Percentiles rank a stretch among this genome's conserved stretches.
phyloP scores from a whole-genome alignment of 2,329 filamentous ascomycete genomes.

The Amauroascus niger region DNA sequence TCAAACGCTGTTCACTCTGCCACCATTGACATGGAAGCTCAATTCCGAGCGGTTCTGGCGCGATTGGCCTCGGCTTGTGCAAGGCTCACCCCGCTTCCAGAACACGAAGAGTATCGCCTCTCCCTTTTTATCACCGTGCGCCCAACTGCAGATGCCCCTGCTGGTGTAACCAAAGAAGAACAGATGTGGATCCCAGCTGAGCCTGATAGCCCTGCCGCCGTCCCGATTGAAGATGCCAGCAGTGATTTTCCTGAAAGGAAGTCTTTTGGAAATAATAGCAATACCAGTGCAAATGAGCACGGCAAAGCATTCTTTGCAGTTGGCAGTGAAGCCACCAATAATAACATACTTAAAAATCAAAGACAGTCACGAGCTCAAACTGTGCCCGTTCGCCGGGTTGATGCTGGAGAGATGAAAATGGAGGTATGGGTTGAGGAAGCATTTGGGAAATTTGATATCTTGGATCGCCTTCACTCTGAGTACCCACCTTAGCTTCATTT shows the following conservation, averaged over 20 bases:
- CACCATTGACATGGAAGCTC: conserved; percentile 38
- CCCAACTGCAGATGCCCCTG: conserved; percentile 39
- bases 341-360: conserved; percentile 23
- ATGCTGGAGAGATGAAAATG: conserved; percentile 56
- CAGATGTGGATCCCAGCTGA: conserved; percentile 54
- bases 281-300: background rate
- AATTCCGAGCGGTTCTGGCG: conserved; percentile 41
- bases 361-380: conserved; percentile 46
- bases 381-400: conserved; percentile 52
- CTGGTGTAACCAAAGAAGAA: conserved; percentile 40
- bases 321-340: background rate
- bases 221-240: background rate
- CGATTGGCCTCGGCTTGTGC: conserved; percentile 37
- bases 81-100: conserved; percentile 36
- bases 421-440: conserved; percentile 63
- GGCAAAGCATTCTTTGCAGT: background rate
- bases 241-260: conserved; percentile 3
- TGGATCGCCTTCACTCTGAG: conserved; percentile 33
- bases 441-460: conserved; percentile 40
- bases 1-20: background rate
- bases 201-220: conserved; percentile 26
- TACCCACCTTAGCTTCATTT: background rate
- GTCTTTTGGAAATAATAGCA: background rate
- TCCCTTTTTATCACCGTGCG: conserved; percentile 43
- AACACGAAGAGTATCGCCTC: conserved; percentile 41